Base-by-base conservation (phyloP, 2,329 filamentous ascomycete species). In the Fusarium aywerte region DNA sequence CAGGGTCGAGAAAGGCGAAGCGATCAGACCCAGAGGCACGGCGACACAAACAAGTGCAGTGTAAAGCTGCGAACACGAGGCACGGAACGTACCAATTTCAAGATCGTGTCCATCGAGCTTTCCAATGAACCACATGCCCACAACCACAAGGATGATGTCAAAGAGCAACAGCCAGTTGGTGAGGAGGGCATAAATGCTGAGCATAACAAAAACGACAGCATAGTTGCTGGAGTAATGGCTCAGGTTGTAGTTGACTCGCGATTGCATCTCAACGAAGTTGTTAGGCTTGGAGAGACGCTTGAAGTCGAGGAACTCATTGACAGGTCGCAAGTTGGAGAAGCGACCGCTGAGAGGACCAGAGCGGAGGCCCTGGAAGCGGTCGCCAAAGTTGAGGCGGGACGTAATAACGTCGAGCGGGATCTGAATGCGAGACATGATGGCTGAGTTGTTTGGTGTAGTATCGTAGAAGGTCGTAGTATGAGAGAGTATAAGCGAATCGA, bases 201-300 rank as follows among this genome's bases (percentile, higher is more conserved):
- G 90, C 90, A 99, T 96, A 74, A 92, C 85, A 78, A 98, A 97
- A 73, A 98, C 88, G 68, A 92, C 90, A 72, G 92, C 91, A 87
- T 99, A 99, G 85, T 99, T 99, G 90, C 93, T 97, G 66, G 93
- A 96, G 85, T 97, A 99, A 84, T 98, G 91, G 79, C 91, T 89
- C 70, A 99, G 83, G 81, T 99, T 99, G 89, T 97, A 97, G 85
- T 96, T 97, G 82, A 97, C 90, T 70, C 95, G 89, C 73, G 90
- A 93, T 81, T 98, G 95, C 68, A 93, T 89, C 80, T 97, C 94
- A 70, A 83, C 84, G 75, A 98, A 97, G 83, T 96, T 96, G 76
- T 87, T 88, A 27, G 96, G 96, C 84, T 98, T 99, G 70, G 93
- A 97, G 57, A 99, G 75, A 72, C 94, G 93, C 88, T 97, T 97